Percentiles rank a stretch among this genome's conserved stretches.
phyloP scores from a whole-genome alignment of 2,329 filamentous ascomycete species.

The Eurotiales sp. region DNA sequence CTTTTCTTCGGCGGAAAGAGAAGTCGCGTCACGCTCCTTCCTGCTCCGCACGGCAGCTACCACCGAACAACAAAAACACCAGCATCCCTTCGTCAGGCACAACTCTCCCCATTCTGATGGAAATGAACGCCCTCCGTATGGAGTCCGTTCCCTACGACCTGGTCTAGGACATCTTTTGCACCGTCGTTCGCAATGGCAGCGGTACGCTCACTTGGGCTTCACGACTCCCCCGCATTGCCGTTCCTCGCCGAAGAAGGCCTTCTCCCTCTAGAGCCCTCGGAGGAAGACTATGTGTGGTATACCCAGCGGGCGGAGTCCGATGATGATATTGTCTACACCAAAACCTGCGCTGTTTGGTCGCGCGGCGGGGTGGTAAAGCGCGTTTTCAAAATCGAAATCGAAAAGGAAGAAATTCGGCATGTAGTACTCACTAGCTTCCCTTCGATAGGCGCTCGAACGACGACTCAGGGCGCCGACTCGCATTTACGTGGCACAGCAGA shows the following conservation, averaged over 20 bases:
- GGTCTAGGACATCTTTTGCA: not conserved
- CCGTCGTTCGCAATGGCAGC: constrained; percentile 66
- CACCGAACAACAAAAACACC: constrained; percentile 8
- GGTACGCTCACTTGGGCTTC: constrained; percentile 84
- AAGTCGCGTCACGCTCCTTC: constrained; percentile 16
- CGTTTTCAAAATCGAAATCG: constrained; percentile 78
- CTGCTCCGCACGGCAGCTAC: constrained; percentile 11
- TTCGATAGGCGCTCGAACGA: constrained; percentile 28
- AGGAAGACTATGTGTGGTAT: constrained; percentile 70
- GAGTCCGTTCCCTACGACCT: not conserved
- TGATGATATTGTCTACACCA: constrained; percentile 77
- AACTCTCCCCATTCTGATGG: not conserved
- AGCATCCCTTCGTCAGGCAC: not conserved
- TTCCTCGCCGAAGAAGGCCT: constrained; percentile 80
- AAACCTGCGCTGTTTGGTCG: constrained; percentile 80
- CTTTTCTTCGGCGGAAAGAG: constrained; percentile 11
- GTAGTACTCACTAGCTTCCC: constrained; percentile 82
- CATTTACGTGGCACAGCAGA: not conserved
- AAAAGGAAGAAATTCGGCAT: constrained; percentile 82
- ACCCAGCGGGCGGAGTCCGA: constrained; percentile 47
- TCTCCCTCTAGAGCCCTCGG: constrained; percentile 63
- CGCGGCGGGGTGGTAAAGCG: constrained; percentile 80
- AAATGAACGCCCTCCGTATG: constrained; percentile 10
- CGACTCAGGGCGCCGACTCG: not conserved
- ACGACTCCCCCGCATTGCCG: constrained; percentile 77